These are phyloP conservation scores for Populus simonii DNA, from an alignment of 345 rosid species.

Conservation along the genomic window DNA sequence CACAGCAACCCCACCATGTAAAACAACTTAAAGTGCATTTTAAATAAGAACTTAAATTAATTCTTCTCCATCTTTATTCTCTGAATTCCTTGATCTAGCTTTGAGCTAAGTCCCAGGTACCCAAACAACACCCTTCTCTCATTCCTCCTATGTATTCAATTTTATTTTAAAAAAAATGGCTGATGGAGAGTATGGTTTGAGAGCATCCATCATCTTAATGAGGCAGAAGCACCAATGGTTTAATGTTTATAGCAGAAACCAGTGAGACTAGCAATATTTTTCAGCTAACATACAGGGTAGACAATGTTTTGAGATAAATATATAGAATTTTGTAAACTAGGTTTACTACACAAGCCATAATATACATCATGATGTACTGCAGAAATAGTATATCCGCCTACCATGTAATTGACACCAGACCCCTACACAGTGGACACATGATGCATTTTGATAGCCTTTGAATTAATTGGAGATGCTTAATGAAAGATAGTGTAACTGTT, in stretches of 20 bases:
- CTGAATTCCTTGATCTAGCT: background rate
- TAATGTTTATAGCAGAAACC: background rate
- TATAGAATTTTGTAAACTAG: background rate
- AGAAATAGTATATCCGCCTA: background rate
- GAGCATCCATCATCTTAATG: background rate
- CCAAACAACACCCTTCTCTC: background rate
- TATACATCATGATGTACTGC: background rate
- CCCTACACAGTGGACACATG: background rate
- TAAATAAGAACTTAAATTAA: background rate
- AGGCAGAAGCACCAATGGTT: background rate
- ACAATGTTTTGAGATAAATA: background rate
- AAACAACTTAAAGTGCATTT: background rate
- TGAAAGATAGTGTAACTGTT: background rate
- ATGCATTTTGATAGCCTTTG: background rate
- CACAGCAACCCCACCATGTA: background rate
- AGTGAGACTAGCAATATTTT: background rate
- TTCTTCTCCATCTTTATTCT: background rate
- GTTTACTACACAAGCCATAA: background rate
- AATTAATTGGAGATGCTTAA: background rate
- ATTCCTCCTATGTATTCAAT: background rate
- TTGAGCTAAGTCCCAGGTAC: background rate
- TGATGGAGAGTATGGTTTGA: background rate
- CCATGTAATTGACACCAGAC: background rate
- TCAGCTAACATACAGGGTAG: background rate
- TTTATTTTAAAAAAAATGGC: background rate